phyloP scores from a whole-genome alignment of 768 basidiomycete species.

The Boletus subparvulus region DNA sequence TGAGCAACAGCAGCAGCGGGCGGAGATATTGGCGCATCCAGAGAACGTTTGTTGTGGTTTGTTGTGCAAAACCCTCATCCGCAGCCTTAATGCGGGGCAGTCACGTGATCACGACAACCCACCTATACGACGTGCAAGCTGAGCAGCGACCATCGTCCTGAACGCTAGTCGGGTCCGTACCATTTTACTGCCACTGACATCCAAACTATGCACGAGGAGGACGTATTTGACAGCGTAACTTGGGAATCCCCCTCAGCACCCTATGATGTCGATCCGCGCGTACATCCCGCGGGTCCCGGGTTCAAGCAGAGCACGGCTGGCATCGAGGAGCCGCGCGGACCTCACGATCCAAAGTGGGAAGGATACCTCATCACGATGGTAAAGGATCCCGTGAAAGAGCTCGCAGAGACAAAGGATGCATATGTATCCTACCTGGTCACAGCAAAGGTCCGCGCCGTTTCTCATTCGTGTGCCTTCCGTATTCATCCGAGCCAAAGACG shows the following conservation, averaged over 20 bases:
- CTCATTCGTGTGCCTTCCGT: background rate
- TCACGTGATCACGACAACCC: constrained; percentile 28
- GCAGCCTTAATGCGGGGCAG: constrained; percentile 5
- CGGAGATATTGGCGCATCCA: constrained; percentile 28
- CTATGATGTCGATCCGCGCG: constrained; percentile 45
- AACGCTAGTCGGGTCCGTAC: background rate
- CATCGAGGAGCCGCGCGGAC: constrained; percentile 58
- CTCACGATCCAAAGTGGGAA: constrained; percentile 89
- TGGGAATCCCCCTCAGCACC: constrained; percentile 78
- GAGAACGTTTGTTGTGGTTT: constrained; percentile 30
- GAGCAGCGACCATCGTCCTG: constrained; percentile 6
- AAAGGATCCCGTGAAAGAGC: constrained; percentile 91
- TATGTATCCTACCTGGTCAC: constrained; percentile 93
- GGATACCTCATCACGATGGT: constrained; percentile 81
- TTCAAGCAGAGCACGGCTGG: constrained; percentile 80
- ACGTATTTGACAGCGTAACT: constrained; percentile 88
- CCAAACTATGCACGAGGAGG: constrained; percentile 72
- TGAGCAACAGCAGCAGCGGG: constrained; percentile 25
- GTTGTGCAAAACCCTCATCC: constrained; percentile 16
- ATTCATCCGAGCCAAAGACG: constrained; percentile 55
- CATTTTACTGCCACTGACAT: background rate
- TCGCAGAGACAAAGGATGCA: constrained; percentile 95
- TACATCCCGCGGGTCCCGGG: constrained; percentile 59
- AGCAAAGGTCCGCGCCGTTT: constrained; percentile 64
- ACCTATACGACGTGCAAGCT: background rate